Conservation (phyloP, 176 grass and related monocot species). For the Rhipidocladum racemiflorum region DNA sequence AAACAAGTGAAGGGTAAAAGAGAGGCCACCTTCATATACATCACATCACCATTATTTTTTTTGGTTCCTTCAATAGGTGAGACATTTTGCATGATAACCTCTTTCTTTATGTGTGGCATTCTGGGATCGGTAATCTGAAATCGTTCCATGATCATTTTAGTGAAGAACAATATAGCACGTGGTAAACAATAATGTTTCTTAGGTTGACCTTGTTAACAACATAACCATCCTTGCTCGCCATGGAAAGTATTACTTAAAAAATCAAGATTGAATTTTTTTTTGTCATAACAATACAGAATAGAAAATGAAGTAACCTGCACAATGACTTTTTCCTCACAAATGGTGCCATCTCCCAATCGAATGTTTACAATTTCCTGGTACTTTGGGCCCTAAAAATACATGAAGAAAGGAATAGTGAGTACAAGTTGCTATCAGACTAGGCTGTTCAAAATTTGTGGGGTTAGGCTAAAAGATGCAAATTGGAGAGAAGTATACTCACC, state of each 20-base stretch:
- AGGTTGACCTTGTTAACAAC: slow-evolving; percentile 72
- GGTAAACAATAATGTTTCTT: neutral
- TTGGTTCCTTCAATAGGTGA: slow-evolving; percentile 39
- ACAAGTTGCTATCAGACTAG: neutral
- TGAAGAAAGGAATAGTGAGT: slow-evolving; percentile 19
- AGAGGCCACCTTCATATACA: slow-evolving; percentile 86
- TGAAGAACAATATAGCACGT: slow-evolving; percentile 4
- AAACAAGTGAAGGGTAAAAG: slow-evolving; percentile 17
- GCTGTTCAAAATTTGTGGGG: slow-evolving; percentile 19
- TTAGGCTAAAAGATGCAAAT: neutral
- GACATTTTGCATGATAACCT: slow-evolving; percentile 48
- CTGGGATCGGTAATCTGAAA: slow-evolving; percentile 35
- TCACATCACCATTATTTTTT: slow-evolving; percentile 46
- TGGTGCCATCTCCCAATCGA: slow-evolving; percentile 87
- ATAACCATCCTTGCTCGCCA: slow-evolving; percentile 69
- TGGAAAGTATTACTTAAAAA: slow-evolving; percentile 41
- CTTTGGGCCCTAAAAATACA: slow-evolving; percentile 73
- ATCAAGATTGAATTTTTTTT: neutral
- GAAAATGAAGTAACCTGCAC: slow-evolving; percentile 71
- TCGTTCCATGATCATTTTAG: neutral
- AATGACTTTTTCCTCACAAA: slow-evolving; percentile 93
- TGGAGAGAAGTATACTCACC: slow-evolving; percentile 42
- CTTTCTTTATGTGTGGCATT: slow-evolving; percentile 53
- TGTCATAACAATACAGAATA: neutral
- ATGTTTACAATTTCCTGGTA: slow-evolving; percentile 99